phyloP scores from a whole-genome alignment of 441 rosid species.

The Arabidopsis lyrata region DNA sequence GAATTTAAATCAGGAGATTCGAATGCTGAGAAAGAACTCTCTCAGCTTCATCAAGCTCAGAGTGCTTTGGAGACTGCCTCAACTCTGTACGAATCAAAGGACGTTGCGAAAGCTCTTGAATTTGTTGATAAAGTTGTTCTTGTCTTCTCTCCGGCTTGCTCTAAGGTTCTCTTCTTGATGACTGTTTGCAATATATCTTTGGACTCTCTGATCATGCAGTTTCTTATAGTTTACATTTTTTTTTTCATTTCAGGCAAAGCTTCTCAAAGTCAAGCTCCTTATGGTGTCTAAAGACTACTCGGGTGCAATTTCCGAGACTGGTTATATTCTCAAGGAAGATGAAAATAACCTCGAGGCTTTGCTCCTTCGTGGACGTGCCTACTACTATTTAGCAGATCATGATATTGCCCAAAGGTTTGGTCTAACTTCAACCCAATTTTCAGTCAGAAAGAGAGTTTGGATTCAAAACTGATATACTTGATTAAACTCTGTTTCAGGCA shows the following conservation, averaged over 20 bases:
- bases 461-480: constrained; percentile 28
- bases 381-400: constrained; percentile 97
- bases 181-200: neutral
- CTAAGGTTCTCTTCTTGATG: constrained; percentile 60
- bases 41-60: constrained; percentile 86
- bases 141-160: constrained; percentile 90
- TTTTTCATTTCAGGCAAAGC: constrained; percentile 69
- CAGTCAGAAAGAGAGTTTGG: constrained; percentile 12
- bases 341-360: constrained; percentile 91
- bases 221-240: constrained; percentile 4
- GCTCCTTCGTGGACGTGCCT: constrained; percentile 95
- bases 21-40: constrained; percentile 87
- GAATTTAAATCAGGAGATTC: constrained; percentile 74
- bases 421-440: constrained; percentile 5
- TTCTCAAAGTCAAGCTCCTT: constrained; percentile 78
- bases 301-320: constrained; percentile 79
- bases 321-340: constrained; percentile 87
- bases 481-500: constrained; percentile 63
- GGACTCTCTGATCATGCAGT: constrained; percentile 5
- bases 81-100: constrained; percentile 70
- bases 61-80: constrained; percentile 78
- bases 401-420: constrained; percentile 91
- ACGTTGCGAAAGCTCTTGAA: constrained; percentile 74
- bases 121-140: constrained; percentile 88
- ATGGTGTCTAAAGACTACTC: constrained; percentile 83